Evolutionary conservation across 441 rosid species (phyloP).

Genomic region (Macaranga tanarius): DNA sequence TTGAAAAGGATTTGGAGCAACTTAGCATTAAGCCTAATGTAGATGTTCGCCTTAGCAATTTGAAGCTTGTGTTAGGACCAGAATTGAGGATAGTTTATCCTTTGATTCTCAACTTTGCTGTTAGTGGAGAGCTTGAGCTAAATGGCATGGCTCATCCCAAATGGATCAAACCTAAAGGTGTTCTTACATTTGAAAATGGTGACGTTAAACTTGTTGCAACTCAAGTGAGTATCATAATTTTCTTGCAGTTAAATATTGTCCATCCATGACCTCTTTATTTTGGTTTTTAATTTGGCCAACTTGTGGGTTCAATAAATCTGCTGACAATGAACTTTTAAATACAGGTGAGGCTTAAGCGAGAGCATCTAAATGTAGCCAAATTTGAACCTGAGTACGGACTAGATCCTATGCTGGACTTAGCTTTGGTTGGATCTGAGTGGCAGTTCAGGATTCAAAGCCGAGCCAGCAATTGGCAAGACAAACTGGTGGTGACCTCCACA

Average conservation of each 20-base stretch:
- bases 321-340: conserved; percentile 25
- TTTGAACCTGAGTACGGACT: conserved; percentile 92
- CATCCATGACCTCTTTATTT: not conserved
- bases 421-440: conserved; percentile 98
- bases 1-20: conserved; percentile 67
- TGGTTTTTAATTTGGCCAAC: conserved; percentile 14
- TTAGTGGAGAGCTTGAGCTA: conserved; percentile 92
- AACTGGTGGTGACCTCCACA: conserved; percentile 87
- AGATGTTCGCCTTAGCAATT: conserved; percentile 84
- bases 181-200: conserved; percentile 89
- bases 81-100: conserved; percentile 94
- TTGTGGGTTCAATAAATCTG: conserved; percentile 11
- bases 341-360: conserved; percentile 93
- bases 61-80: conserved; percentile 95
- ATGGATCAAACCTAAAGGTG: conserved; percentile 83
- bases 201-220: conserved; percentile 99
- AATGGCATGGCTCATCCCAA: conserved; percentile 95
- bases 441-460: conserved; percentile 96
- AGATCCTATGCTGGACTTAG: conserved; percentile 93
- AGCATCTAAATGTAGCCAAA: conserved; percentile 88
- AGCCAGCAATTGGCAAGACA: conserved; percentile 98
- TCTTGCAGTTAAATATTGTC: conserved; percentile 16
- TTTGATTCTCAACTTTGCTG: conserved; percentile 80
- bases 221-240: conserved; percentile 53
- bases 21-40: conserved; percentile 72